Base-by-base conservation (phyloP, 495 filamentous ascomycete genomes). In the Amphirosellinia nigrospora region DNA sequence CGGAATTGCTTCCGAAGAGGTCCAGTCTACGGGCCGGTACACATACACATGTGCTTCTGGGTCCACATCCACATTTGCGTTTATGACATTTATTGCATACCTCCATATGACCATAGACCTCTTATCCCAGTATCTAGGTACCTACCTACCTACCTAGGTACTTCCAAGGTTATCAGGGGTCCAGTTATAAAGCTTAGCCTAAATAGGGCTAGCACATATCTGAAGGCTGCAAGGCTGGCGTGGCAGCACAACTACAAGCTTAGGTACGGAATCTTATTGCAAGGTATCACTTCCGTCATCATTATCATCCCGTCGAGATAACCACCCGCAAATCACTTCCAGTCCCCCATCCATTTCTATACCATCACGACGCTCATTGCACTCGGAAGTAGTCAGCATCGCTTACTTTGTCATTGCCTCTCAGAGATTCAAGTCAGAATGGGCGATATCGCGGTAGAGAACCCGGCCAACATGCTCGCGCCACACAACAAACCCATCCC, bases 381-480 rank as follows among this genome's bases (percentile, higher is more conserved):
- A 53, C 19, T 6, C 34, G 11, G 19, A 30, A 53, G 32, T 1
- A 48, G 55, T 58, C 62, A 43, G 55, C 36, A 58, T 38, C 16
- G 8, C 48, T 32, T 50, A 52, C 50, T 39, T 52, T 62, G 21
- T 15, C 53, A 38, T 39, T 34, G 6, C 41, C 19, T 59, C 39
- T 39, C 39, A 60, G 34, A 30, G 41, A 60, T 21, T 19, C 32
- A 9, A 23, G 71, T 69, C 76, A 89, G 72, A 74, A 94, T 97
- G 94, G 94, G 88, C 78, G 93, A 96, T 83, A 88, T 93, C 73
- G 85, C 89, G 75, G 89, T 96, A 74, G 93, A 96, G 82, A 94
- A 87, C 81, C 89, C 92, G 72, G 84, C 87, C 79, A 92, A 89
- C 86, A 86, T 81, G 75, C 82, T 90, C 75, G 87, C 89, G 77